Base-by-base conservation (phyloP, 345 rosid genomes). In the Microthlaspi erraticum region DNA sequence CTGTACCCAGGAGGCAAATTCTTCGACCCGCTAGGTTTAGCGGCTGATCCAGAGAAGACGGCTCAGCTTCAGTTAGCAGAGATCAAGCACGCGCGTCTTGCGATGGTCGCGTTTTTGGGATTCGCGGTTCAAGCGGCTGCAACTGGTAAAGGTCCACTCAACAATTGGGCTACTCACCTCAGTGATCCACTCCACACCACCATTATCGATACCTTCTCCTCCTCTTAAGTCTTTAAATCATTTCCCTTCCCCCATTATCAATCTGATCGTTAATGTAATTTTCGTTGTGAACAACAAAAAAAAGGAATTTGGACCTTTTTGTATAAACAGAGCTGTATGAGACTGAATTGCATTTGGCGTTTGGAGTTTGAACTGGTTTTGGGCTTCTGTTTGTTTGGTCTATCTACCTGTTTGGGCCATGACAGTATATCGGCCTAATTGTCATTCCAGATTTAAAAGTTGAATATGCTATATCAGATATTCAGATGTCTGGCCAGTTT, bases 141-240 rank as follows among this genome's bases (percentile, higher is more conserved):
- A 1, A 89, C 97, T 0, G 94, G 97, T 52, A 91, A 91, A 81
- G 79, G 79, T 5, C 98, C 98, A 5, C 97, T 93, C 77, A 91
- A 91, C 94, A 93, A 93, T 78, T 93, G 98, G 97, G 98, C 91
- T 16, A 91, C 96, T 60, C 98, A 93, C 81, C 80, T 93, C 81
- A 93, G 97, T 49, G 98, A 93, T 54, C 98, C 98, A n/a, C 97
- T 93, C 2, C 97, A 91, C 83, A 91, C 97, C 20, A 93, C 98
- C 89, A 93, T 93, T 64, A 79, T 93, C 64, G 98, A 93, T 81
- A 83, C 72, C 68, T 87, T 93, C 69, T 72, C 79, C 56, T 83
- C 93, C 72, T 87, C 71, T 26, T 68, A 54, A 29, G 8, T 10
- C 26, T 23, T 42, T 19, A 60, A 60, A 51, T 33, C 48, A 18